Evolutionary conservation across 106 monocot genomes (phyloP).

Genomic region (Gastrodia elata): DNA sequence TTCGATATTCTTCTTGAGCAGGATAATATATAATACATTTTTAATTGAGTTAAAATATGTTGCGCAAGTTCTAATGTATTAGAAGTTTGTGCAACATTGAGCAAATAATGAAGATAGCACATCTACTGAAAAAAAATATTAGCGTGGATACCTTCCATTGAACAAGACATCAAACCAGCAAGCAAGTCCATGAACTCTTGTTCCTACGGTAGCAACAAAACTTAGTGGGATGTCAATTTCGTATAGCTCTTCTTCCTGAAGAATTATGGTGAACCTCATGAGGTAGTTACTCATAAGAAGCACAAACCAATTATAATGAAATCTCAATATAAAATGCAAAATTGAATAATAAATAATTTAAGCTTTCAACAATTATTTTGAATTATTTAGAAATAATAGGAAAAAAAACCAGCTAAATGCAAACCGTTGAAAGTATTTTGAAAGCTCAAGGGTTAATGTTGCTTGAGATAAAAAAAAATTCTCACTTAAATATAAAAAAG

Average conservation of each 20-base stretch:
- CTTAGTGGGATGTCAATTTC: slow-evolving; percentile 83
- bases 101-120: background rate
- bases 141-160: slow-evolving; percentile 63
- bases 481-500: background rate
- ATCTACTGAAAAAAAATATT: background rate
- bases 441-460: background rate
- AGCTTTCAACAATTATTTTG: background rate
- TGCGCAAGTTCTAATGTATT: too few relatives aligned
- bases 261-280: background rate
- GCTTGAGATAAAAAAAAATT: background rate
- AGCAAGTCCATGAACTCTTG: slow-evolving; percentile 89
- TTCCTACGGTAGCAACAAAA: slow-evolving; percentile 69
- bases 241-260: slow-evolving; percentile 94
- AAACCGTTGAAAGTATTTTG: background rate
- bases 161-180: slow-evolving; percentile 99
- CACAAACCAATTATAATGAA: background rate
- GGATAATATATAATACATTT: too few relatives aligned
- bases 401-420: background rate
- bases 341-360: background rate
- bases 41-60: too few relatives aligned
- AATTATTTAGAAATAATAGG: background rate
- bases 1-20: too few relatives aligned
- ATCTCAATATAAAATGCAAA: background rate
- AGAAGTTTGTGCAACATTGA: too few relatives aligned
- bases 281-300: background rate